Base-by-base conservation (phyloP, 2,329 filamentous ascomycete species). In the Tolypocladium amazonense region DNA sequence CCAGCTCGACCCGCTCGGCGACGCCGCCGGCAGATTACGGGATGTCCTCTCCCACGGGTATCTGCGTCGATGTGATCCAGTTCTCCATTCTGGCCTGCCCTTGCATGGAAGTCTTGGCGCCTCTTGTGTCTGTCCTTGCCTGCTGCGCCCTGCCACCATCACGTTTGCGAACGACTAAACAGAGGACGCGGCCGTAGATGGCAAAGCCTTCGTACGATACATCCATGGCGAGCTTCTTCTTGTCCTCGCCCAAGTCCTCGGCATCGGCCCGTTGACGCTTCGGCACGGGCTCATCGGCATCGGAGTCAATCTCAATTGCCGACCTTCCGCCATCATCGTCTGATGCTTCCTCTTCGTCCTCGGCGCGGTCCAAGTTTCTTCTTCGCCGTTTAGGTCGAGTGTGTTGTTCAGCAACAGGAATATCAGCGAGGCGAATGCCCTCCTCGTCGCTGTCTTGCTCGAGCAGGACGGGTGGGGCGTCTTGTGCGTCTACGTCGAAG, bases 201-300 rank as follows among this genome's bases (percentile, higher is more conserved):
- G 88, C 90, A 75, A 97, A 97, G 11, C 94, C 93, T 68, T 97
- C 92, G 74, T 97, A 99, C 18, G 86, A 87, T 33, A 93, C 94
- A 62, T 88, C 87, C 77, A 97, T 84, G 25, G 83, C 84, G 66
- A 96, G 76, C 73, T 97, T 97, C 78, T 99, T 97, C 76, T 97
- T 95, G 69, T 96, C 89, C 60, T 89, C 86, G 12, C 68, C 70
- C 11, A 58, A 9, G 18, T 53, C 30, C 30, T 33, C 18, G 27
- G 50, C 18, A 39, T 66, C 69, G 54, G 67, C 76, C 68, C 71
- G 70, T 41, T 71, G 73, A 59, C 77, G 77, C 71, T 82, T 83
- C 38, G 73, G 66, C 33, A 78, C 76, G 62, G 75, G 75, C 60
- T 73, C 73, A 64, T 76, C 73, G 57, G 65, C 69, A 64, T 74